Conservation (phyloP, 495 filamentous ascomycete species). For the Cudoniella acicularis region DNA sequence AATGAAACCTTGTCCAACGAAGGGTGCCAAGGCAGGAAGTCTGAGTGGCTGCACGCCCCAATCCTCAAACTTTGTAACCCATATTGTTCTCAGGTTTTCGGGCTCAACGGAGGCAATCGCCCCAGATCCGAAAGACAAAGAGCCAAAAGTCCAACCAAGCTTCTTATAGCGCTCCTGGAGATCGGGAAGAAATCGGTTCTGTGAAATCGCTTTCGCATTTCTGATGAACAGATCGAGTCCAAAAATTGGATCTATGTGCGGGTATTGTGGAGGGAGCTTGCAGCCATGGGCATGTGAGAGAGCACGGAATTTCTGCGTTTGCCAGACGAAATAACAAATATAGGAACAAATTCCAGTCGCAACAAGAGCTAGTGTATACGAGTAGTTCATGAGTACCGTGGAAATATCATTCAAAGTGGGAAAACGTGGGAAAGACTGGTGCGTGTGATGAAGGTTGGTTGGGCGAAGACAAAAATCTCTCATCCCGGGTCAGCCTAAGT, state of each 20-base stretch:
- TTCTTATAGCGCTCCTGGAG: not conserved
- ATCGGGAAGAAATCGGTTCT: not conserved
- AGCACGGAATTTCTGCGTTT: not conserved
- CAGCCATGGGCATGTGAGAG: constrained; percentile 23
- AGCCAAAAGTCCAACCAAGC: not conserved
- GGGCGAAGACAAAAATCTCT: too few relatives aligned
- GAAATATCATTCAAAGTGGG: too few relatives aligned
- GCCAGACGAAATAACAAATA: not conserved
- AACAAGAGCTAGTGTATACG: too few relatives aligned
- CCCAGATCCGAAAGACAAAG: not conserved
- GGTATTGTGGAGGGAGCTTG: constrained; percentile 24
- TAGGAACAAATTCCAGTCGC: too few relatives aligned
- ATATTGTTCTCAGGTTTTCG: not conserved
- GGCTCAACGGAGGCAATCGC: not conserved
- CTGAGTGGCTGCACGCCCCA: not conserved
- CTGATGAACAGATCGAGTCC: constrained; percentile 29
- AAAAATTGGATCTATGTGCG: constrained; percentile 30
- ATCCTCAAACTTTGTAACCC: not conserved
- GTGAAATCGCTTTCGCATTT: constrained; percentile 21
- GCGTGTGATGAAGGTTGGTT: too few relatives aligned
- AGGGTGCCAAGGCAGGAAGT: not conserved
- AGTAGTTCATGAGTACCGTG: too few relatives aligned
- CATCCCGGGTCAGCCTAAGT: too few relatives aligned
- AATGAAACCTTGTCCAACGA: constrained; percentile 39
- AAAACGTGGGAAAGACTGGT: too few relatives aligned